A percentile compares a stretch with the other conserved stretches of the same genome.
phyloP scores from a whole-genome alignment of 1,284 basidiomycete species.

The Rhodotorula mucilaginosa region DNA sequence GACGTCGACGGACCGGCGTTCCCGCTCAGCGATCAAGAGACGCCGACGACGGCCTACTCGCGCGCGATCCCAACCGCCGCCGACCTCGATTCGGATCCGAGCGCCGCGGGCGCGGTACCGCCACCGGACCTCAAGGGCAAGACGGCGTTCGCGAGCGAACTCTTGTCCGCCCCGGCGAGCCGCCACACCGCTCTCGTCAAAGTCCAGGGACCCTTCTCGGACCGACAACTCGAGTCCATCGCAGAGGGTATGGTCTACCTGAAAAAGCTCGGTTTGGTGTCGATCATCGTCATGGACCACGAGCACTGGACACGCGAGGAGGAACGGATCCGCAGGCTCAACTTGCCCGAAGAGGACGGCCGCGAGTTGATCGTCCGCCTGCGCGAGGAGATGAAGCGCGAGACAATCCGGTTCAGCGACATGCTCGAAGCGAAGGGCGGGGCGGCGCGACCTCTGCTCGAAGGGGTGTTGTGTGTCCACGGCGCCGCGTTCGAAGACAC shows the following conservation, averaged over 20 bases:
- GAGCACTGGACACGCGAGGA: slow-evolving; percentile 69
- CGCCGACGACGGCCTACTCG: slow-evolving; percentile 44
- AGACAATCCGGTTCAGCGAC: slow-evolving; percentile 60
- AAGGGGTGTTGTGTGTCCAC: slow-evolving; percentile 71
- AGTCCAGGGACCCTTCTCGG: slow-evolving; percentile 94
- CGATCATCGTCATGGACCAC: slow-evolving; percentile 90
- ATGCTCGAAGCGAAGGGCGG: slow-evolving; percentile 81
- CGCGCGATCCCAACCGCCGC: slow-evolving; percentile 38
- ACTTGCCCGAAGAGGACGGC: slow-evolving; percentile 54
- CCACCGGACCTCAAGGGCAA: slow-evolving; percentile 42
- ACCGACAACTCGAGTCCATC: slow-evolving; percentile 89
- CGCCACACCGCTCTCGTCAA: slow-evolving; percentile 90
- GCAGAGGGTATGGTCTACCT: slow-evolving; percentile 90
- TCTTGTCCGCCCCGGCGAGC: slow-evolving; percentile 71
- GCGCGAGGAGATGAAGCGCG: slow-evolving; percentile 73
- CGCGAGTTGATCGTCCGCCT: slow-evolving; percentile 43
- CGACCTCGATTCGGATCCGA: no score
- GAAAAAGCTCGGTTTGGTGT: slow-evolving; percentile 89
- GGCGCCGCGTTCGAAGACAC: slow-evolving; percentile 66
- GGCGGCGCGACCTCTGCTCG: slow-evolving; percentile 78
- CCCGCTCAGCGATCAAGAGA: slow-evolving; percentile 40
- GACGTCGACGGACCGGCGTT: slow-evolving; percentile 36
- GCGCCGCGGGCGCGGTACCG: slow-evolving; percentile 28
- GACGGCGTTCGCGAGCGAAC: slow-evolving; percentile 70
- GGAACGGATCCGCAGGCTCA: slow-evolving; percentile 38